Percentiles rank a stretch among this genome's conserved stretches.
Conservation (phyloP, 2,329 filamentous ascomycete species). For the Pyrenophora graminea region DNA sequence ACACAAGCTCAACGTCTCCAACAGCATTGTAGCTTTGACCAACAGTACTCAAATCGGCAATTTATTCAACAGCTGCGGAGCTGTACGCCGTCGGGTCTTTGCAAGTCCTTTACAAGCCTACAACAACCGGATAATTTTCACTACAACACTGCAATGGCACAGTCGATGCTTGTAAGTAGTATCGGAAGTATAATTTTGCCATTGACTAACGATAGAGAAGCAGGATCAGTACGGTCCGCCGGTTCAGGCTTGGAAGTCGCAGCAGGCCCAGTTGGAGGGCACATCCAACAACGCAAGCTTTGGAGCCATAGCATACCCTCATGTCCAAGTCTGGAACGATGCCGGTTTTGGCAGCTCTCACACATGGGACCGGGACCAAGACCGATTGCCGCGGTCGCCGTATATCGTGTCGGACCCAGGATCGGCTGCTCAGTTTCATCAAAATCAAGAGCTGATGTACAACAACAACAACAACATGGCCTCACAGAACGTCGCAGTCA, state of each 20-base stretch:
- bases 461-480: constrained; percentile 4
- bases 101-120: not conserved
- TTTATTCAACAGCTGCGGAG: constrained; percentile 2
- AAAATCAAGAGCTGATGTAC: constrained; percentile 17
- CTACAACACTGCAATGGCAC: constrained; percentile 18
- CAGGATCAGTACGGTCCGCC: constrained; percentile 13
- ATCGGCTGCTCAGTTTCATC: constrained; percentile 5
- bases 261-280: constrained; percentile 8
- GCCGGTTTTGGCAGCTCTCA: not conserved
- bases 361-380: constrained; percentile 9
- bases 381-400: constrained; percentile 5
- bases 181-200: not conserved
- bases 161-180: constrained; percentile 21
- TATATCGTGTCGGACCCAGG: constrained; percentile 4
- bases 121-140: not conserved
- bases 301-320: not conserved
- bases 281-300: not conserved
- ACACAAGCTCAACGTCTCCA: constrained; percentile 17
- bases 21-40: constrained; percentile 3
- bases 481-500: constrained; percentile 8
- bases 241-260: constrained; percentile 11
- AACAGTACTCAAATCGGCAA: constrained; percentile 5
- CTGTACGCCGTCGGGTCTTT: constrained; percentile 3
- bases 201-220: constrained; percentile 10
- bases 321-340: constrained; percentile 4